A percentile compares a stretch with the other conserved stretches of the same genome.
phyloP scores from a whole-genome alignment of 202 grass and related monocot genomes.

The Dendrocalamus latiflorus region DNA sequence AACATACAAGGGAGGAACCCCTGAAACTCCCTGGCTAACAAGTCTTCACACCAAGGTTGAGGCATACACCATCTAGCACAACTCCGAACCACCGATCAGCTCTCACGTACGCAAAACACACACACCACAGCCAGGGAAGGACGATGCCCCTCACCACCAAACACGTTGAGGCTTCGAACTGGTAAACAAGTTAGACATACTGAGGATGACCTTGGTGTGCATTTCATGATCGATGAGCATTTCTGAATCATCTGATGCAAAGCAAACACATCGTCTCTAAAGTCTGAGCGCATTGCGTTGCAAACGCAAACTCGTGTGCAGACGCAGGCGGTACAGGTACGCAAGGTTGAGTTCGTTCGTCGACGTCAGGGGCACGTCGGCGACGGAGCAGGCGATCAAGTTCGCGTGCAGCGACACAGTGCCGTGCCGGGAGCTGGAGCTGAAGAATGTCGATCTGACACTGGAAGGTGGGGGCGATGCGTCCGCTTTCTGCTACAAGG shows the following conservation, averaged over 20 bases:
- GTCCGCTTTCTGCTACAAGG: constrained; percentile 30
- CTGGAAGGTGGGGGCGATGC: constrained; percentile 14
- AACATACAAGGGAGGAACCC: too few species aligned
- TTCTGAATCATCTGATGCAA: neutral
- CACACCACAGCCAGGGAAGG: too few species aligned
- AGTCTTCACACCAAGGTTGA: too few species aligned
- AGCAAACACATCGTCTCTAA: neutral
- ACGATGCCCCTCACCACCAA: too few species aligned
- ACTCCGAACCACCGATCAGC: too few species aligned
- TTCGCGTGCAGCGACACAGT: constrained; percentile 52
- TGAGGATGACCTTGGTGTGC: too few species aligned
- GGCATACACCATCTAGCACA: too few species aligned
- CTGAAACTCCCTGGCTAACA: too few species aligned
- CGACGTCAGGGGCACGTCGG: constrained; percentile 55
- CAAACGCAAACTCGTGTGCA: neutral
- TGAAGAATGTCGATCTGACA: constrained; percentile 46
- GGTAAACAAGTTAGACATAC: too few species aligned
- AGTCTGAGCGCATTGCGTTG: neutral
- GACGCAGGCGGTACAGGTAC: constrained; percentile 52
- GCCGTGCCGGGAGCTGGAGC: constrained; percentile 36
- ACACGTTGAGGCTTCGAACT: neutral
- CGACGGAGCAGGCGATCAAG: constrained; percentile 39
- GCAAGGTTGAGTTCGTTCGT: constrained; percentile 45
- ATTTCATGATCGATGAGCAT: too few species aligned
- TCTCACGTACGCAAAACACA: too few species aligned